Conservation (phyloP, 208 protist species). For the Naegleria lovaniensis region DNA sequence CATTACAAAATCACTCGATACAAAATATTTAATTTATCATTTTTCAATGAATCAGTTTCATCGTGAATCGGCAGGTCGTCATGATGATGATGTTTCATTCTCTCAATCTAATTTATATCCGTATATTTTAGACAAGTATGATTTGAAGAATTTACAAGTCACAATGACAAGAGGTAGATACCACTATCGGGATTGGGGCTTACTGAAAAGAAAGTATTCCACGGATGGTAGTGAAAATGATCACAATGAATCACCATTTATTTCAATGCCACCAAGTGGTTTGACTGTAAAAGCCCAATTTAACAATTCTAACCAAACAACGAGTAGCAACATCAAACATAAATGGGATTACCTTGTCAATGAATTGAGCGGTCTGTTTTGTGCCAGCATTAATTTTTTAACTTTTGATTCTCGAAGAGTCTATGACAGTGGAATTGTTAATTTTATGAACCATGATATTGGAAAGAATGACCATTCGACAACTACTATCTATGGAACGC, state of each 20-base stretch:
- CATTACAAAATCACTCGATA: background rate
- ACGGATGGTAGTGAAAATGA: background rate
- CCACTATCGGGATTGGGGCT: background rate
- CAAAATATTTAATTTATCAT: background rate
- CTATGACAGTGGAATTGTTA: background rate
- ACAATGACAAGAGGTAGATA: constrained; percentile 15
- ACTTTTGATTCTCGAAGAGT: background rate
- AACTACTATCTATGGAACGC: background rate
- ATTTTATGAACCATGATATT: background rate
- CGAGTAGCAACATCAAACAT: background rate
- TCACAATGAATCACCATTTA: background rate
- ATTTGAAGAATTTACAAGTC: background rate
- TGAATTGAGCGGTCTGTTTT: constrained; percentile 7
- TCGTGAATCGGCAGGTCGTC: too few species aligned
- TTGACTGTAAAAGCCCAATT: background rate
- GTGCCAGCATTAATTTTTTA: constrained; percentile 21
- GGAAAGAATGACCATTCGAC: too few species aligned
- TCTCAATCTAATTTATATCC: background rate
- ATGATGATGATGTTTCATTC: background rate
- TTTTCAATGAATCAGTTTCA: background rate
- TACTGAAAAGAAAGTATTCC: background rate
- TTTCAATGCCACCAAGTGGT: background rate
- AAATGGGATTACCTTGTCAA: background rate
- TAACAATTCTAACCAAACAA: background rate
- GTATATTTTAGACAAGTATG: background rate